Evolutionary conservation across 371 early-diverging fungal genomes (phyloP), one percentile per base, ranked within the genome.

Genomic region (Mucor velutinosus): DNA sequence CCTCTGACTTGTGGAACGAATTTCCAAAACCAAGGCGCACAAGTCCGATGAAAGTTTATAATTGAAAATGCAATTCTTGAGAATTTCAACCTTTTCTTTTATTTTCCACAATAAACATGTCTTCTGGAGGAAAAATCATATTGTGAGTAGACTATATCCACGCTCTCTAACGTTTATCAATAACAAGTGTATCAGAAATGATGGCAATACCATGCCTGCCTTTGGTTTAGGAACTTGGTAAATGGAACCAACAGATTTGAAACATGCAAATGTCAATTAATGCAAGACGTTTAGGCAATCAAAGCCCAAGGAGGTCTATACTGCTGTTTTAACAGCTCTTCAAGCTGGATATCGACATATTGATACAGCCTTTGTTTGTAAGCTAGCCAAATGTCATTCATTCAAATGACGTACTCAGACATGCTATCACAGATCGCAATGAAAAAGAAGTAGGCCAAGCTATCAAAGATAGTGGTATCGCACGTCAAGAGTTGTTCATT

Each of bases 371-470:
- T 76, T 37, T 71, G 70, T 67, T 43, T 74, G 75, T 78, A 73
- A 60, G 67, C 33, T 17, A 21, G 56, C 33, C 33, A 4, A 33
- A 55, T 21, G 37, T 4, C 33, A 30, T 19, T 63, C 45, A 15
- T 23, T 41, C 23, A 27, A 29, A n/a, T 10, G 41, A 41, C 43
- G n/a, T 19, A 17, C 45, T 45, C n/a, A n/a, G 7, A 45, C 5
- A n/a, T 19, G 5, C 19, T 45, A 17, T 8, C 25, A 60, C 67
- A 81, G 73, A 92, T 71, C 73, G 75, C 32, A 94, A 93, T 72
- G 92, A 93, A 75, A 72, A 80, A 37, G 86, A 69, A 56, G 69
- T 69, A 53, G 83, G 33, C 77, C 90, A 66, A 90, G 92, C 57
- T 64, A 76, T 91, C 62, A 71, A 66, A 37, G 70, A 79, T 19